Base-by-base conservation (phyloP, 2,329 filamentous ascomycete genomes). In the Lecanosticta acicola region DNA sequence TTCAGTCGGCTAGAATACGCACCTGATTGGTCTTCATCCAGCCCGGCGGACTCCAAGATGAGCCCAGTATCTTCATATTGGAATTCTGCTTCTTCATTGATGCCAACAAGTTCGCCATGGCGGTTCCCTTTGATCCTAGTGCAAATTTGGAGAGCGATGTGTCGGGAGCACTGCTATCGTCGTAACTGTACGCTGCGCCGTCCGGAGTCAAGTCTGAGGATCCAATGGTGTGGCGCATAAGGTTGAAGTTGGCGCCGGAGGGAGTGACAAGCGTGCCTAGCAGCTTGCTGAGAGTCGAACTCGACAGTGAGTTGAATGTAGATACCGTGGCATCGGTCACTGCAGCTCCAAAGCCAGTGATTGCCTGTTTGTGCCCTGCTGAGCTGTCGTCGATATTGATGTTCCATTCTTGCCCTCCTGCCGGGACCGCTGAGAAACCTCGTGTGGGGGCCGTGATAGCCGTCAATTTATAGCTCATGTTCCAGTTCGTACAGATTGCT, bases 311-410 rank as follows among this genome's bases (percentile, higher is more conserved):
- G 38, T 46, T 50, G 21, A 49, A 51, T 11, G 43, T 56, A 19
- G 47, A 38, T 1, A 56, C 51, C 9, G 53, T 56, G 9, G 53
- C 49, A 39, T 56, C 53, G 1, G 53, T 56, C 13, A 56, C 46
- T 11, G 48, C 48, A n/a, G 46, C 53, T 13, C 53, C 53, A 9
- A 56, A 56, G 13, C 53, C 53, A 17, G 41, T 49, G 16, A 56
- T 44, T 11, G 18, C 45, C 36, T 56, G 50, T 33, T 47, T 36
- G 34, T 52, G 49, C 2, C 44, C 54, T 1, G 42, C 43, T 2
- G 35, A 48, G 17, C 60, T 58, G 21, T 55, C 56, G 52, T 61
- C 58, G 40, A 62, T 48, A 14, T 49, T 49, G 5, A 55, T 37
- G 1, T 54, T 43, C 46, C 49, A 54, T 19, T 38, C 26, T 14